These are phyloP conservation scores for Piloderma croceum DNA, from an alignment of 768 basidiomycete species.

Conservation along the genomic window DNA sequence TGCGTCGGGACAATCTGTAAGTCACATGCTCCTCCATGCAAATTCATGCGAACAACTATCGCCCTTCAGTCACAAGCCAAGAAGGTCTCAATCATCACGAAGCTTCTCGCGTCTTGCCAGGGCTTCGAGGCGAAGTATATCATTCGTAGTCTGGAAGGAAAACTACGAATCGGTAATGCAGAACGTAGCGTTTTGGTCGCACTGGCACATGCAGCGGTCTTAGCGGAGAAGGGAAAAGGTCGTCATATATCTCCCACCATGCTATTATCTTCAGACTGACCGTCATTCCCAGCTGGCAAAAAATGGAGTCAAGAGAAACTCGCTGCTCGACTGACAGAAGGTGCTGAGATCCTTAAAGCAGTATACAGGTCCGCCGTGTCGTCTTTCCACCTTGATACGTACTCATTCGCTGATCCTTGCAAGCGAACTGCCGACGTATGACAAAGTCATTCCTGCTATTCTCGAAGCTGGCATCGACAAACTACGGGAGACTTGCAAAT, in stretches of 20 bases:
- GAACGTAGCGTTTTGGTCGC: slow-evolving; percentile 94
- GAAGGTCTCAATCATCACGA: slow-evolving; percentile 93
- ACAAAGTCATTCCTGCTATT: slow-evolving; percentile 86
- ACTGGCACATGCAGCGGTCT: slow-evolving; percentile 84
- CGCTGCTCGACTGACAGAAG: slow-evolving; percentile 67
- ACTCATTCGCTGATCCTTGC: slow-evolving; percentile 1
- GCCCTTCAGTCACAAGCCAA: slow-evolving; percentile 76
- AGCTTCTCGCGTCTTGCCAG: slow-evolving; percentile 87
- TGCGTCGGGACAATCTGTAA: slow-evolving; percentile 75
- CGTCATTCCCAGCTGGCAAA: slow-evolving; percentile 50
- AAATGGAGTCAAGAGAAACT: slow-evolving; percentile 73
- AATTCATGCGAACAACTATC: background rate
- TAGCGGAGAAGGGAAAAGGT: slow-evolving; percentile 71
- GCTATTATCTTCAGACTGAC: slow-evolving; percentile 3
- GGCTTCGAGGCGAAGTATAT: slow-evolving; percentile 94
- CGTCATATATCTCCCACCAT: background rate
- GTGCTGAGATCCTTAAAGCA: slow-evolving; percentile 70
- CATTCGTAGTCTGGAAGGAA: slow-evolving; percentile 92
- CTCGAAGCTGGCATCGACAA: slow-evolving; percentile 70
- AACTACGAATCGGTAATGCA: slow-evolving; percentile 94
- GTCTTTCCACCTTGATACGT: background rate
- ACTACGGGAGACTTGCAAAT: slow-evolving; percentile 71
- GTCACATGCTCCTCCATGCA: slow-evolving; percentile 11
- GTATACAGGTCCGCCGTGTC: slow-evolving; percentile 74
- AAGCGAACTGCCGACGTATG: slow-evolving; percentile 91